Base-by-base conservation (phyloP, 225 moss, liverwort and hornwort genomes). In the Thuidium tamariscinum region DNA sequence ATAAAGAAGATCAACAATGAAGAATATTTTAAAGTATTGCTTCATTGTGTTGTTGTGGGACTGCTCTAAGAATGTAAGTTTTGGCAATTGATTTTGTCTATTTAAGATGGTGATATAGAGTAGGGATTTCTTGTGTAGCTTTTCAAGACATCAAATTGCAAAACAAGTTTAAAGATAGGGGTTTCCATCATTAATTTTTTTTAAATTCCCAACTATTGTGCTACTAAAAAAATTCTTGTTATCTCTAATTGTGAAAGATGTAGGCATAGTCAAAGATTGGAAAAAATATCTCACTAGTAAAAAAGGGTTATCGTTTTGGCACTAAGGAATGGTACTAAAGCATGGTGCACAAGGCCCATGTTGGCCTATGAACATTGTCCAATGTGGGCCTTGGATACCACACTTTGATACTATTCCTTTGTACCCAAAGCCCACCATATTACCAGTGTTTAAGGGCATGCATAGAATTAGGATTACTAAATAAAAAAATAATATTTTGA, bases 321-420 rank as follows among this genome's bases (percentile, higher is more conserved):
- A 18, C 6, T 6, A 29, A 72, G 1, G 30, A 48, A 18, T 32
- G 2, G 7, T 48, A 3, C 1, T 0, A 48, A 0, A 46, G 29
- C 3, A 3, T 46, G 12, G 10, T 44, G 29, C 15, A 29, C 10
- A 17, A 41, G 46, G 17, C 10, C 42, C 11, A 23, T 66, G 3
- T 66, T 66, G 11, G 5, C 6, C 13, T 14, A 41, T 10, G 1
- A 44, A 44, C 44, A 44, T 30, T 46, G 30, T 1, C 10, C 3
- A 29, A 18, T 30, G 10, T 70, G 27, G 9, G 1, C 9, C 16
- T 70, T 72, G 3, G 16, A 5, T 18, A 46, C 6, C 3, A 29
- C 48, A 19, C 11, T 48, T 1, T 72, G 0, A 11, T 46, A 30
- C 11, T 44, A 44, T 30, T 72, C 18, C 0, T 44, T 72, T 2